Conservation (phyloP, 2,329 filamentous ascomycete species). For the Calonectria crousiana region DNA sequence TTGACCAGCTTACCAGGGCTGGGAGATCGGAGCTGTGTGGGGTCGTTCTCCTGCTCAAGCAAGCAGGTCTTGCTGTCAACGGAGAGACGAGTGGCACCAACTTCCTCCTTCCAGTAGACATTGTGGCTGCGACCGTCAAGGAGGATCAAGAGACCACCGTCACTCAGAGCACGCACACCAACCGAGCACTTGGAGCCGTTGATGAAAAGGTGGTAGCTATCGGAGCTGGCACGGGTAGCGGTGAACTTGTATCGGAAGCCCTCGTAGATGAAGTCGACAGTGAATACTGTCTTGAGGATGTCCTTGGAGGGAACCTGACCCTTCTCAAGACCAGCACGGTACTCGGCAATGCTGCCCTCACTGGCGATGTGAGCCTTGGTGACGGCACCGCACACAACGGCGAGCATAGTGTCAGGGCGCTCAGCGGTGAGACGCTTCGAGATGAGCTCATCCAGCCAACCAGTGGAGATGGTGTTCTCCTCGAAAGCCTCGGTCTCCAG, state of each 20-base stretch:
- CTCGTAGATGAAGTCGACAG: slow-evolving; percentile 98
- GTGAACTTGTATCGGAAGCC: slow-evolving; percentile 98
- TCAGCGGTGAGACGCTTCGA: slow-evolving; percentile 97
- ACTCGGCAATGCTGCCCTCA: slow-evolving; percentile 88
- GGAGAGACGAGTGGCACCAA: slow-evolving; percentile 92
- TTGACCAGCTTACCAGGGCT: slow-evolving; percentile 98
- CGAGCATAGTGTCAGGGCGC: slow-evolving; percentile 91
- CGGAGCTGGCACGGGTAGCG: slow-evolving; percentile 88
- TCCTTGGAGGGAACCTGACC: slow-evolving; percentile 98
- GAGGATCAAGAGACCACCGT: slow-evolving; percentile 92
- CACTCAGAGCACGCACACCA: slow-evolving; percentile 90
- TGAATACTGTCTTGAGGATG: slow-evolving; percentile 96
- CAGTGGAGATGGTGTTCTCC: slow-evolving; percentile 98
- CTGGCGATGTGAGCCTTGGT: slow-evolving; percentile 97
- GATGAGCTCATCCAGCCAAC: slow-evolving; percentile 98
- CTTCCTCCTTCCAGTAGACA: slow-evolving; percentile 99
- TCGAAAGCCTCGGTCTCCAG: slow-evolving; percentile 98
- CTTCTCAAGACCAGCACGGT: slow-evolving; percentile 90
- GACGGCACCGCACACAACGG: slow-evolving; percentile 94
- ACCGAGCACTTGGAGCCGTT: slow-evolving; percentile 97
- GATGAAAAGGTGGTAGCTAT: slow-evolving; percentile 98
- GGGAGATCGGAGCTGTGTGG: slow-evolving; percentile 93
- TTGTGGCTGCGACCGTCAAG: slow-evolving; percentile 95
- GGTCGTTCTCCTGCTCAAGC: slow-evolving; percentile 98
- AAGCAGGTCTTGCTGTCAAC: slow-evolving; percentile 98